Evolutionary conservation across 2,329 filamentous ascomycete species (phyloP), one percentile per base, ranked within the genome.

Genomic region (Aureobasidium sp.): DNA sequence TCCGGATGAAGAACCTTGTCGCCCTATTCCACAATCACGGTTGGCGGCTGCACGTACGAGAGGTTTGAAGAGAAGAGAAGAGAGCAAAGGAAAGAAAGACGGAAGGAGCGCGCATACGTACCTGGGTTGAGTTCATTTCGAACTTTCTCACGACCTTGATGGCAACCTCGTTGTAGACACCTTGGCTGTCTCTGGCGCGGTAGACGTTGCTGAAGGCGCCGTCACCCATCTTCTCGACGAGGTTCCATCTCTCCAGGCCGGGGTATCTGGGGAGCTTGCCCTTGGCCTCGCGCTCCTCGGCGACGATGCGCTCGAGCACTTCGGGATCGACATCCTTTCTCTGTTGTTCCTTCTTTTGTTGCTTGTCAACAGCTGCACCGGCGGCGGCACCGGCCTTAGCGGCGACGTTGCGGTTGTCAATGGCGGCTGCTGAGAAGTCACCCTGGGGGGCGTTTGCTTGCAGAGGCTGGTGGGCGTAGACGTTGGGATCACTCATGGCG

Each of bases 61-160:
- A 64, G 23, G 57, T 35, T 46, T 49, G 25, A 60, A 64, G 65
- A 70, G 25, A 72, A 64, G 67, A 65, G 64, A 64, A 66, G 65
- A 66, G 72, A 65, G 60, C 70, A 71, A 69, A 69, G 68, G 63
- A 64, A 70, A 71, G 68, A 65, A 61, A 50, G 51, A 66, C 68
- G 71, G 72, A 68, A 65, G 61, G 60, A 57, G 65, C 68, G 70
- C 65, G 27, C 27, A 47, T 27, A 54, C 43, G 27, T 83, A 99
- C 94, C 90, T 97, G 94, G 80, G 88, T 91, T 66, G 87, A 92
- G 77, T 96, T 97, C 90, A 99, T 96, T 77, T 99, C 94, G 73
- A 90, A 97, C 78, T 97, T 97, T 71, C 94, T 88, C 65, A 99
- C 94, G 55, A 99, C 94, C 76, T 99, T 99, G 81, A 99, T 97